phyloP scores from a whole-genome alignment of 805 yeast genomes.

The Peterozyma xylosa region DNA sequence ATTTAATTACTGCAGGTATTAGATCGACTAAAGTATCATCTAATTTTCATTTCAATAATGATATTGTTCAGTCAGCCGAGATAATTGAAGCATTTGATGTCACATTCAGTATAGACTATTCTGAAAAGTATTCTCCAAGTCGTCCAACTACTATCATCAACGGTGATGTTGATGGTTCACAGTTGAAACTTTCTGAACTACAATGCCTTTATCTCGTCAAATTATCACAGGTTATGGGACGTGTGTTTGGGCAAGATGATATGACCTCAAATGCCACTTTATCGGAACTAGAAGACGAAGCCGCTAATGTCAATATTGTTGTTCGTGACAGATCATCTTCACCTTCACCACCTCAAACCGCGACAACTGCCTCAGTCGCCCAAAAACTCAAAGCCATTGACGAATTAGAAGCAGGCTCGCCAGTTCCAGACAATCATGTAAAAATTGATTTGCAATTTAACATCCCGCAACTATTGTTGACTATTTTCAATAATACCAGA shows the following conservation, averaged over 20 bases:
- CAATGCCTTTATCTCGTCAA: constrained; percentile 55
- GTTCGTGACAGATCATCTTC: constrained; percentile 17
- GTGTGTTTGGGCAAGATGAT: constrained; percentile 42
- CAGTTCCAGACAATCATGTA: constrained; percentile 21
- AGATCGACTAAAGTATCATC: constrained; percentile 68
- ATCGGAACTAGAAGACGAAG: constrained; percentile 51
- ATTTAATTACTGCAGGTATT: constrained; percentile 60
- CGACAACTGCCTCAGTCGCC: constrained; percentile 18
- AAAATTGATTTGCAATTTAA: constrained; percentile 42
- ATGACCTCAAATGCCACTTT: constrained; percentile 26
- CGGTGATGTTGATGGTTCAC: constrained; percentile 58
- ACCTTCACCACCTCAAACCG: not conserved
- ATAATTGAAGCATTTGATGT: constrained; percentile 63
- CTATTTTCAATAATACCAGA: constrained; percentile 48
- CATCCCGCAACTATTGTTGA: constrained; percentile 57
- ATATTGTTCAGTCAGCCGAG: constrained; percentile 43
- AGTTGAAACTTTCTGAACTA: constrained; percentile 61
- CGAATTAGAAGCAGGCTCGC: not conserved
- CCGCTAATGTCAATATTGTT: constrained; percentile 51
- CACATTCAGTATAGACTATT: constrained; percentile 48
- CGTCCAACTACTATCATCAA: constrained; percentile 42
- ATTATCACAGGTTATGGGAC: constrained; percentile 47
- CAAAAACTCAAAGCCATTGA: constrained; percentile 18
- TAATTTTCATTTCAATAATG: constrained; percentile 38
- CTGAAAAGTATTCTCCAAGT: constrained; percentile 27